Evolutionary conservation across 2,329 filamentous ascomycete species (phyloP).

Genomic region (Fusarium chuoi): DNA sequence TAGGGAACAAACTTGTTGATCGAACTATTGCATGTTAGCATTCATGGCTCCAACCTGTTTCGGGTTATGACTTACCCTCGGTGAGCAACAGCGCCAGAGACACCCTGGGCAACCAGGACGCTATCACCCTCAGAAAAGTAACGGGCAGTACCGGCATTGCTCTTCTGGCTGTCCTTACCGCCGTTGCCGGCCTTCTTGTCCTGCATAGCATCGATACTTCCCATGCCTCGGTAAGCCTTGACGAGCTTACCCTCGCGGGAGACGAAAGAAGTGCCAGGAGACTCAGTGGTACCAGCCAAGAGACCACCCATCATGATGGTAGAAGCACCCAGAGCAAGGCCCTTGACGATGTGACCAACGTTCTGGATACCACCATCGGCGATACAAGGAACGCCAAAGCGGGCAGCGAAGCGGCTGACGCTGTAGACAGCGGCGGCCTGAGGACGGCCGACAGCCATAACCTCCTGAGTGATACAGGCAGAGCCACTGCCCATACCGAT

Average conservation of each 20-base stretch:
- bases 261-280: conserved; percentile 95
- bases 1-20: conserved; percentile 97
- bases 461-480: conserved; percentile 98
- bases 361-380: conserved; percentile 98
- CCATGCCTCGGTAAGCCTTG: conserved; percentile 99
- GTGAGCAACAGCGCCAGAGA: conserved; percentile 86
- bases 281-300: conserved; percentile 96
- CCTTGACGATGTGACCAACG: conserved; percentile 98
- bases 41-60: not conserved
- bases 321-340: conserved; percentile 90
- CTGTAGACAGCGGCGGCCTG: conserved; percentile 94
- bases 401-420: conserved; percentile 87
- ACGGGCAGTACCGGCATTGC: conserved; percentile 94
- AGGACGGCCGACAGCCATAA: conserved; percentile 97
- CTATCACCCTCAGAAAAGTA: conserved; percentile 99
- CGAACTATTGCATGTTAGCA: conserved; percentile 64
- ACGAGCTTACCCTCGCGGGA: conserved; percentile 97
- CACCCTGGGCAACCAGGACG: conserved; percentile 95
- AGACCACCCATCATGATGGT: conserved; percentile 99
- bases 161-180: conserved; percentile 76
- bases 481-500: conserved; percentile 99
- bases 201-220: conserved; percentile 98
- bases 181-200: conserved; percentile 92
- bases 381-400: conserved; percentile 97
- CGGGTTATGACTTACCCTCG: conserved; percentile 62